Base-by-base conservation (phyloP, 164 flowering plant genomes). In the Magnolia officinalis region DNA sequence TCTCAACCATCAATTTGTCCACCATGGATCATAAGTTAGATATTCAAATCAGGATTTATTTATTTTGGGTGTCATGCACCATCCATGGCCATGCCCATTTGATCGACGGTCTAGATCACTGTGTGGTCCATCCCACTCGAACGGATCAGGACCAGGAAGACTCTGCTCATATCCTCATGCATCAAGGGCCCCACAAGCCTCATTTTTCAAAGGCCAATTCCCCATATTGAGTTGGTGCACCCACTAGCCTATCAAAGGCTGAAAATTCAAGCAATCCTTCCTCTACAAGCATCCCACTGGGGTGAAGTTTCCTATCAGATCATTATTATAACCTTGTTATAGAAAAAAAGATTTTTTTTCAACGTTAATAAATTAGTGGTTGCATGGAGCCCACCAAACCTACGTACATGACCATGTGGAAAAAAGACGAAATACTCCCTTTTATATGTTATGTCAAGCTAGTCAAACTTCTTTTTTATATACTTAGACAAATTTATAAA, bases 221-320 rank as follows among this genome's bases (percentile, higher is more conserved):
- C 59, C 77, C 45, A 50, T 9, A 29, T 24, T 58, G 72, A 87
- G 92, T 89, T 84, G 92, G 85, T 88, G 86, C 85, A 89, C 88
- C 92, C 87, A 86, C 92, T 89, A 52, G 85, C 81, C 79, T 71
- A 80, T 79, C 68, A 68, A 73, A 20, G 70, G 70, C 66, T 52
- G 67, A 69, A 61, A 71, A 59, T 79, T 82, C 74, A 69, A 67
- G 67, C n/a, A 64, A 81, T 76, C 80, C 89, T 88, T 88, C 81
- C 18, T 65, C 71, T 65, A 70, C 78, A 84, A 85, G 88, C 66
- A 79, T 85, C 77, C 81, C 26, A 21, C 49, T 24, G 71, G 72
- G 55, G 66, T 66, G 73, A 51, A 80, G 75, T 75, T 81, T 72
- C 37, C 50, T 58, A 76, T 76, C 23, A 63, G 49, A 70, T 70